These are phyloP conservation scores for Tetrahymena malaccensis DNA, from an alignment of 73 alveolate species.

Conservation along the genomic window DNA sequence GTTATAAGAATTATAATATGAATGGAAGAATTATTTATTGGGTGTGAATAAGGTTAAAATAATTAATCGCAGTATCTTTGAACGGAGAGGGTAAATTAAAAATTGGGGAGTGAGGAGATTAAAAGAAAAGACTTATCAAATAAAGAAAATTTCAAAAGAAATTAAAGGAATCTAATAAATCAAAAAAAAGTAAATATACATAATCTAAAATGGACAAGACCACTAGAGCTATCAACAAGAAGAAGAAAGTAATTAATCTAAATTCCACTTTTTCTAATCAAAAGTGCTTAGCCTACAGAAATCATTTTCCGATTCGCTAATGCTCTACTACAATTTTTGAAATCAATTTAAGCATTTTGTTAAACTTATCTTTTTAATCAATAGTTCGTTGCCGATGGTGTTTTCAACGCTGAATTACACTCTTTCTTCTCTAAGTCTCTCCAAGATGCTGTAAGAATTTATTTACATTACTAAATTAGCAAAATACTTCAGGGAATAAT, in stretches of 20 bases:
- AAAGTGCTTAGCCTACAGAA: neutral
- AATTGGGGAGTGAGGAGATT: neutral
- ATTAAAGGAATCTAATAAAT: neutral
- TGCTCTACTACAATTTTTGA: neutral
- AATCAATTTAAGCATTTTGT: neutral
- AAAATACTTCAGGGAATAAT: neutral
- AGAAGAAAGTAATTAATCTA: neutral
- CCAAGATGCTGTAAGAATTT: constrained; percentile 22
- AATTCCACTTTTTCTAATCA: neutral
- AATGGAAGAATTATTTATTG: neutral
- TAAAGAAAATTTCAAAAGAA: neutral
- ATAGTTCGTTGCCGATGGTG: constrained; percentile 84
- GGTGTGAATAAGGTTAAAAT: neutral
- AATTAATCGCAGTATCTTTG: neutral
- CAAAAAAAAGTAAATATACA: neutral
- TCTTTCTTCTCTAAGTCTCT: constrained; percentile 71
- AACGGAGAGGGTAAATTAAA: neutral
- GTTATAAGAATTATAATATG: neutral
- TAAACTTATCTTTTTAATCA: neutral
- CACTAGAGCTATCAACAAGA: neutral
- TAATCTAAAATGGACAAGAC: neutral
- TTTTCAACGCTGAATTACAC: constrained; percentile 85
- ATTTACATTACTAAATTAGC: neutral
- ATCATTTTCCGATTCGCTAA: neutral
- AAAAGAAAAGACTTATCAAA: neutral